These are phyloP conservation scores for Pseudozyma sp. DNA, from an alignment of 1,284 basidiomycete genomes.

Conservation along the genomic window DNA sequence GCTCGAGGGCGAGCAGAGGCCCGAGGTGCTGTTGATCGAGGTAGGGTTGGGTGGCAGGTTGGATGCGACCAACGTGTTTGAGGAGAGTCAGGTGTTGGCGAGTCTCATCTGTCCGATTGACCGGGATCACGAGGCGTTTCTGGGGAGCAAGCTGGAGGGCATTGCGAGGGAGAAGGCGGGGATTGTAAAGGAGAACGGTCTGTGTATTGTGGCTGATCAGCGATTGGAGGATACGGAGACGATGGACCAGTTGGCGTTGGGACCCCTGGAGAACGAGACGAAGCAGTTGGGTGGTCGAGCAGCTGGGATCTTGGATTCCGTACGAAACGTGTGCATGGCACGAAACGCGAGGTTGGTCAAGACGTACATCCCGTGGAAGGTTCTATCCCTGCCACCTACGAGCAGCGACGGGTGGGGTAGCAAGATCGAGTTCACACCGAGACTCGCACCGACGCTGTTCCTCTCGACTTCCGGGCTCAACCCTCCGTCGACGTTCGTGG, in stretches of 20 bases:
- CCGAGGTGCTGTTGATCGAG: conserved; percentile 89
- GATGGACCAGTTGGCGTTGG: conserved; percentile 32
- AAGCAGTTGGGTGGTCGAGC: conserved; percentile 34
- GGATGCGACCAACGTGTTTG: conserved; percentile 89
- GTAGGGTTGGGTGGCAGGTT: conserved; percentile 92
- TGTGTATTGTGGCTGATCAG: conserved; percentile 78
- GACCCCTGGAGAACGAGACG: conserved; percentile 43
- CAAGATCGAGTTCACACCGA: conserved; percentile 30
- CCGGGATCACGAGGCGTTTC: conserved; percentile 89
- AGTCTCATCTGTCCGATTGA: conserved; percentile 88
- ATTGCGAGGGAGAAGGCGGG: conserved; percentile 88
- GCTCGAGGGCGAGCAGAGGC: conserved; percentile 65
- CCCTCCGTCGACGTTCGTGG: conserved; percentile 46
- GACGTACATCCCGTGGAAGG: conserved; percentile 46
- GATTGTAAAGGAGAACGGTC: conserved; percentile 77
- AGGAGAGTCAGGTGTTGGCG: conserved; percentile 77
- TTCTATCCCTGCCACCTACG: conserved; percentile 36
- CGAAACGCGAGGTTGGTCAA: conserved; percentile 49
- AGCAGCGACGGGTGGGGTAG: conserved; percentile 29
- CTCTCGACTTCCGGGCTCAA: conserved; percentile 44
- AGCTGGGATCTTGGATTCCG: conserved; percentile 50
- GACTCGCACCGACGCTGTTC: conserved; percentile 39
- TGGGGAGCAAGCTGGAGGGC: conserved; percentile 80
- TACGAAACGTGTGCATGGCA: conserved; percentile 41
- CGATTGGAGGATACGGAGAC: conserved; percentile 19